Conservation (phyloP, 495 filamentous ascomycete species). For the Annulohypoxylon stygium region DNA sequence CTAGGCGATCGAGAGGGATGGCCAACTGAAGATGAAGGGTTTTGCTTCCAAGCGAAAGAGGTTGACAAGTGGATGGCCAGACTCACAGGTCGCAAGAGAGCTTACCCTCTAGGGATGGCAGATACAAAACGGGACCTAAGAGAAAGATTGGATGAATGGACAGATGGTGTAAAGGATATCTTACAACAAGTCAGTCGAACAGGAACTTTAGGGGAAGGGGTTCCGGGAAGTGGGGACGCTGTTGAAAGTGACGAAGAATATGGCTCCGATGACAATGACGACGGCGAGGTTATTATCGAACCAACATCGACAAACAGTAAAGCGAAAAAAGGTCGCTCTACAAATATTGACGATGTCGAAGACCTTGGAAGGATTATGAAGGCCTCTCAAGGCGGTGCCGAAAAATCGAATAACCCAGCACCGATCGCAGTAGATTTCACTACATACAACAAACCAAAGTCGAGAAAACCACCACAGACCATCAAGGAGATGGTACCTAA, state of each 20-base stretch:
- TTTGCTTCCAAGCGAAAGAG: conserved; percentile 88
- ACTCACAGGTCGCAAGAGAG: conserved; percentile 80
- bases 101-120: conserved; percentile 88
- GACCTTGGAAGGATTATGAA: conserved; percentile 79
- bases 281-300: conserved; percentile 68
- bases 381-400: conserved; percentile 55
- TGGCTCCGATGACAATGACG: conserved; percentile 65
- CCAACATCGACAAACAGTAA: conserved; percentile 53
- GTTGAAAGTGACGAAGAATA: conserved; percentile 86
- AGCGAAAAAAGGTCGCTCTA: conserved; percentile 53
- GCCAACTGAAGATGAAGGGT: conserved; percentile 90
- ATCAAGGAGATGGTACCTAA: conserved; percentile 94
- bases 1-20: conserved; percentile 92
- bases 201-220: conserved; percentile 81
- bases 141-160: conserved; percentile 79
- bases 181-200: conserved; percentile 71
- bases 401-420: conserved; percentile 50
- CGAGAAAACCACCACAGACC: conserved; percentile 58
- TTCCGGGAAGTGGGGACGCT: conserved; percentile 83
- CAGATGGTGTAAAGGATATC: conserved; percentile 76
- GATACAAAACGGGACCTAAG: conserved; percentile 82
- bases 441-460: conserved; percentile 65
- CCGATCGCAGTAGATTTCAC: conserved; percentile 91
- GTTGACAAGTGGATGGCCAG: conserved; percentile 96
- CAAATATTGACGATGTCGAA: conserved; percentile 80